These are phyloP conservation scores for Solanum sitiens DNA, from an alignment of 257 asterid species.

Conservation along the genomic window DNA sequence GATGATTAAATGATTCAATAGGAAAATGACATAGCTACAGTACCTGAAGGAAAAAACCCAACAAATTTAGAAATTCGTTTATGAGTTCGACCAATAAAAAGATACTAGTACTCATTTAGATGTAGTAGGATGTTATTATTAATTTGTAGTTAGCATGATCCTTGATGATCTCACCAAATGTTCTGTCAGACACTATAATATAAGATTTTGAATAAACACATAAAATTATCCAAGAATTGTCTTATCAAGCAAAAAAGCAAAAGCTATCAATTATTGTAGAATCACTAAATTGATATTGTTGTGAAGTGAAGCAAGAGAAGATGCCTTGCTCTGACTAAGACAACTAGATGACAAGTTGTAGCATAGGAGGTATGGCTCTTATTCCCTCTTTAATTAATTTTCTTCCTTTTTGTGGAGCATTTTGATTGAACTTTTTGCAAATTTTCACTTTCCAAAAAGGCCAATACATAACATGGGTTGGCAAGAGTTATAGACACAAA, in stretches of 20 bases:
- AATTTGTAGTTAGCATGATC: neutral
- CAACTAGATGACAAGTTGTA: conserved; percentile 7
- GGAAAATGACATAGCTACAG: too few relatives aligned
- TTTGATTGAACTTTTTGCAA: neutral
- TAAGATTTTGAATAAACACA: neutral
- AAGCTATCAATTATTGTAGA: neutral
- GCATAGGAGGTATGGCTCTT: neutral
- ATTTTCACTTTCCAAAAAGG: neutral
- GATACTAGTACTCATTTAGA: neutral
- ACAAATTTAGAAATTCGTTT: too few relatives aligned
- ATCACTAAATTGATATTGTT: neutral
- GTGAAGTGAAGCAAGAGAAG: neutral
- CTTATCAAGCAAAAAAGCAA: neutral
- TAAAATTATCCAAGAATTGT: neutral
- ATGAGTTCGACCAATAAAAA: too few relatives aligned
- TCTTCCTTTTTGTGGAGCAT: conserved; percentile 6
- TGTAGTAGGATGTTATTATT: neutral
- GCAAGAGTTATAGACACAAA: neutral
- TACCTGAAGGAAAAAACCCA: too few relatives aligned
- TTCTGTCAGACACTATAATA: neutral
- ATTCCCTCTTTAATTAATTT: neutral
- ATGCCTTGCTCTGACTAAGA: conserved; percentile 2
- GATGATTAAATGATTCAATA: too few relatives aligned
- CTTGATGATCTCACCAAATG: neutral
- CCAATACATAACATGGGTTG: neutral